Evolutionary conservation across 2,329 filamentous ascomycete genomes (phyloP).

Genomic region (Ambrosiella cleistominuta): DNA sequence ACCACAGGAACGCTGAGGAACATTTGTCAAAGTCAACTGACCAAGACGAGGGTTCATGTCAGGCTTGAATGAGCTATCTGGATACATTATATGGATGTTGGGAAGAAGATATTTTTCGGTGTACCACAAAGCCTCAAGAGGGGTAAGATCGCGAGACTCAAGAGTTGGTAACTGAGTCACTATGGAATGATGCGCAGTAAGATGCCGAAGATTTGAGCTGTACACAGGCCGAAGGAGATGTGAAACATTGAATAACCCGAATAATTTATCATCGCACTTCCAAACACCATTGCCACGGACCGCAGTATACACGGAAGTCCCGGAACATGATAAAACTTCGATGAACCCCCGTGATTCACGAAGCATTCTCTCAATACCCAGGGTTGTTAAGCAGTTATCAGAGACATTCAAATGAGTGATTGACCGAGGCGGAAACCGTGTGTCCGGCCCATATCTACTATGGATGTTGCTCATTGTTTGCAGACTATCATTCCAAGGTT

Average conservation of each 20-base stretch:
- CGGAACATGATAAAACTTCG: conserved; percentile 25
- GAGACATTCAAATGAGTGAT: conserved; percentile 40
- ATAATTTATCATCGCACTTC: conserved; percentile 14
- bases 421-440: conserved; percentile 1
- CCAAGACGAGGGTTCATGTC: conserved; percentile 38
- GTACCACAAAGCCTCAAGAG: conserved; percentile 18
- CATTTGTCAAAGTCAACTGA: conserved; percentile 33
- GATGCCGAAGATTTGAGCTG: conserved; percentile 32
- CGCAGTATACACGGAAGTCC: conserved; percentile 3
- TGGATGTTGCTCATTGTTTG: conserved; percentile 15
- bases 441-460: conserved; percentile 15
- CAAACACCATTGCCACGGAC: conserved; percentile 17
- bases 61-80: conserved; percentile 29
- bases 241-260: conserved; percentile 27
- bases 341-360: conserved; percentile 27
- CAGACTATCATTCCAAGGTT: conserved; percentile 20
- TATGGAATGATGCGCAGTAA: conserved; percentile 42
- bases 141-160: conserved; percentile 13
- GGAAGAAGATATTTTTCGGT: conserved; percentile 29
- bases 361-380: conserved; percentile 28
- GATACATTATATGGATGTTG: conserved; percentile 29
- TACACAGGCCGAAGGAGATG: conserved; percentile 35
- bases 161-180: conserved; percentile 37
- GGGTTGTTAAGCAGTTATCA: conserved; percentile 28
- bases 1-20: conserved; percentile 36